Evolutionary conservation across 139 green algal genomes (phyloP).

Genomic region (Chlamydomonas schloesseri): DNA sequence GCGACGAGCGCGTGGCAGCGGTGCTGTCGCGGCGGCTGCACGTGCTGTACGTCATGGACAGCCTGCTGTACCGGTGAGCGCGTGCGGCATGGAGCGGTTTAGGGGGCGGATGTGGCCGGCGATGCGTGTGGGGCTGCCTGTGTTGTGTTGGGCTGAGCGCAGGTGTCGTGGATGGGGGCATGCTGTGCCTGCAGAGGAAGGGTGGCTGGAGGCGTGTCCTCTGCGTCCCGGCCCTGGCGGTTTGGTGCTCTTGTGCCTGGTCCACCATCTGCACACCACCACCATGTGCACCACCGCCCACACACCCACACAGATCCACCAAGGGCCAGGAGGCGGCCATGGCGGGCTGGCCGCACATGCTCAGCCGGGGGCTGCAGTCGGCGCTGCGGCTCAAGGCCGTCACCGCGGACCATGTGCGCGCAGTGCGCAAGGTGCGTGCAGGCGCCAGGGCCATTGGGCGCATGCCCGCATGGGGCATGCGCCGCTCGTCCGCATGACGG

Average conservation of each 20-base stretch:
- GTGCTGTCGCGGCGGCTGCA: slow-evolving; percentile 31
- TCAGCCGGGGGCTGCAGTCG: background rate
- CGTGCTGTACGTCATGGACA: slow-evolving; percentile 41
- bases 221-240: too few relatives aligned
- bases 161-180: too few relatives aligned
- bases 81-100: too few relatives aligned
- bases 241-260: too few relatives aligned
- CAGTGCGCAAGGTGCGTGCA: slow-evolving; percentile 23
- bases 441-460: too few relatives aligned
- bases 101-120: too few relatives aligned
- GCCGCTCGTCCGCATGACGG: too few relatives aligned
- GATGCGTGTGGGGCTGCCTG: too few relatives aligned
- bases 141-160: too few relatives aligned
- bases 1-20: background rate
- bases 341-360: background rate
- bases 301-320: background rate
- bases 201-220: too few relatives aligned
- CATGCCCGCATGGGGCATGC: too few relatives aligned
- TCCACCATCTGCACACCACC: background rate
- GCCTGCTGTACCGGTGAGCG: slow-evolving; percentile 24
- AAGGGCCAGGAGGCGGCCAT: slow-evolving; percentile 28
- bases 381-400: slow-evolving; percentile 24
- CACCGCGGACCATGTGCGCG: background rate
- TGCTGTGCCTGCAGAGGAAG: too few relatives aligned
- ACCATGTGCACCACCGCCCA: background rate